phyloP scores from a whole-genome alignment of 2,329 filamentous ascomycete genomes.

The Microdochium trichocladiopsis region DNA sequence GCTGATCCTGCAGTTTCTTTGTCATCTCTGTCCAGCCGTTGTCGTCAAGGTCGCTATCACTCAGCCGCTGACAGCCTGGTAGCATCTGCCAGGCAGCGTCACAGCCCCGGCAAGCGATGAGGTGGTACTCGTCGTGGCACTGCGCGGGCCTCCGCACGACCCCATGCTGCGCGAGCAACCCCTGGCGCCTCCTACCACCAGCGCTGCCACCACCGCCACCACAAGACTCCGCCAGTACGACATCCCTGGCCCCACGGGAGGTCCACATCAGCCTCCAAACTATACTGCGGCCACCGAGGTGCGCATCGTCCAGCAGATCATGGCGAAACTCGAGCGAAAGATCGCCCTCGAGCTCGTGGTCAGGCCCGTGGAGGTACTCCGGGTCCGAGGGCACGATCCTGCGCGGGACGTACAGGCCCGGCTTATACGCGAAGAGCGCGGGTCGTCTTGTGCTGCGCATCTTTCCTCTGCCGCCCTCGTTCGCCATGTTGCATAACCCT shows the following conservation, averaged over 20 bases:
- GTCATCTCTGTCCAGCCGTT: too few relatives aligned
- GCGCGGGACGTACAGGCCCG: not conserved
- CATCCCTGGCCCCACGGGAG: not conserved
- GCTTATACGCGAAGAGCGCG: not conserved
- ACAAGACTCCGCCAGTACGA: not conserved
- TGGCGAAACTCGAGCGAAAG: not conserved
- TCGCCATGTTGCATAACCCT: not conserved
- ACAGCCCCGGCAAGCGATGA: too few relatives aligned
- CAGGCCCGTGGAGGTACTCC: not conserved
- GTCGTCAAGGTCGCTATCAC: too few relatives aligned
- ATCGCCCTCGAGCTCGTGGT: not conserved
- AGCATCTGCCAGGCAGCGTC: too few relatives aligned
- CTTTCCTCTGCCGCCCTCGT: not conserved
- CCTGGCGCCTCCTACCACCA: not conserved
- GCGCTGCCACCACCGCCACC: not conserved
- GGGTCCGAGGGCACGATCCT: not conserved
- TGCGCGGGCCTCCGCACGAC: too few relatives aligned
- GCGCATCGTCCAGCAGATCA: not conserved
- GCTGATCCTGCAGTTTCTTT: too few relatives aligned
- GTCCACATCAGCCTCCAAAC: not conserved
- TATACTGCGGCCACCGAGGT: not conserved
- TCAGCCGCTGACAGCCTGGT: too few relatives aligned
- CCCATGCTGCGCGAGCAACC: not conserved
- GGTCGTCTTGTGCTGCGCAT: not conserved
- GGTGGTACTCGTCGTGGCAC: too few relatives aligned